These are phyloP conservation scores for Neurospora sp. DNA, from an alignment of 2,329 filamentous ascomycete species.

Conservation along the genomic window DNA sequence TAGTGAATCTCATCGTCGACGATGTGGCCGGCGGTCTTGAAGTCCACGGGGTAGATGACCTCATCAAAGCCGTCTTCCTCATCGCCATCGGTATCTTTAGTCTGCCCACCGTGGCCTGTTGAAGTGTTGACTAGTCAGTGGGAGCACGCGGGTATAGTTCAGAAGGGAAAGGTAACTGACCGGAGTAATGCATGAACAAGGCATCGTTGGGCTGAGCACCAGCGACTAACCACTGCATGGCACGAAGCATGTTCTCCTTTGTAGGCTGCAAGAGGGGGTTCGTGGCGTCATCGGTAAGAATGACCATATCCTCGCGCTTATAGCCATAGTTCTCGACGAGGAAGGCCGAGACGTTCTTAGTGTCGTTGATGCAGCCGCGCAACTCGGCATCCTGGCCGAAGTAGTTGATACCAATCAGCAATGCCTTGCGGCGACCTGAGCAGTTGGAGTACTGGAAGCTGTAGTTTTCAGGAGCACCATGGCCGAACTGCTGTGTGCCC, in stretches of 20 bases:
- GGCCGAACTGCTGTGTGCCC: slow-evolving; percentile 48
- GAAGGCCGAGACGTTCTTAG: slow-evolving; percentile 65
- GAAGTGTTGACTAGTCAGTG: background rate
- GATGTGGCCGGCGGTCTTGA: slow-evolving; percentile 58
- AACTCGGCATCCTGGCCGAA: slow-evolving; percentile 63
- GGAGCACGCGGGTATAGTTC: background rate
- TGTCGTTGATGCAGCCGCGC: slow-evolving; percentile 71
- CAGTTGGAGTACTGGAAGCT: slow-evolving; percentile 70
- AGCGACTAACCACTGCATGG: slow-evolving; percentile 66
- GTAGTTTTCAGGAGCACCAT: slow-evolving; percentile 58
- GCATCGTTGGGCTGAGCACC: slow-evolving; percentile 65
- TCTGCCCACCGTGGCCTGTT: slow-evolving; percentile 66
- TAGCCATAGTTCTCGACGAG: slow-evolving; percentile 59
- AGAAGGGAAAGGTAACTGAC: slow-evolving; percentile 25
- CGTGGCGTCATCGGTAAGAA: slow-evolving; percentile 64
- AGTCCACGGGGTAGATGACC: slow-evolving; percentile 71
- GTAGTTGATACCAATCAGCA: slow-evolving; percentile 76
- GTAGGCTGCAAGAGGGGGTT: slow-evolving; percentile 62
- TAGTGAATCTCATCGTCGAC: slow-evolving; percentile 71
- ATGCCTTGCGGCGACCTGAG: slow-evolving; percentile 60
- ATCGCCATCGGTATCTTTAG: slow-evolving; percentile 62
- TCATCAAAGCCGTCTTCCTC: slow-evolving; percentile 72
- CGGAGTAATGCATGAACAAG: slow-evolving; percentile 68
- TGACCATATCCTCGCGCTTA: slow-evolving; percentile 70
- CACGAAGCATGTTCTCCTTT: slow-evolving; percentile 63